Conservation (phyloP, 1,139 yeast species). For the Eremothecium sinecaudum region DNA sequence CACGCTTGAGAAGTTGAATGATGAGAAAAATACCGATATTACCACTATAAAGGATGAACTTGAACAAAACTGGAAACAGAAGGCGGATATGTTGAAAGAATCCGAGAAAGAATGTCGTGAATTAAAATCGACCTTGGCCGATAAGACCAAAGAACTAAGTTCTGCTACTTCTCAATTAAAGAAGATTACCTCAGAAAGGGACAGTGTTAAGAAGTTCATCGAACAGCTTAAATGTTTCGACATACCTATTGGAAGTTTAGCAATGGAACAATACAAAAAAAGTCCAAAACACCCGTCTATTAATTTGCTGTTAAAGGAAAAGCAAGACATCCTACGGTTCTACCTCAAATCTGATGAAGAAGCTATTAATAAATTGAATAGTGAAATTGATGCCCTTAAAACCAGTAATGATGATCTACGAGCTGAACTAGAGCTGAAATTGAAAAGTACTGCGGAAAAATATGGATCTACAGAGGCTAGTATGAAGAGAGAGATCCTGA, state of each 20-base stretch:
- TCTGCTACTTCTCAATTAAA: conserved; percentile 4
- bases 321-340: conserved; percentile 14
- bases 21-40: conserved; percentile 4
- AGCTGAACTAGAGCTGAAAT: conserved; percentile 7
- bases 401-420: conserved; percentile 1
- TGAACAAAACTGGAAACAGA: conserved; percentile 8
- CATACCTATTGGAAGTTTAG: conserved; percentile 11
- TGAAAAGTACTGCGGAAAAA: conserved; percentile 8
- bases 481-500: conserved; percentile 11
- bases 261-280: conserved; percentile 8
- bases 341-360: conserved; percentile 5
- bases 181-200: neutral
- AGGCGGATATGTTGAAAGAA: conserved; percentile 8
- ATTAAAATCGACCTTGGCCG: conserved; percentile 2
- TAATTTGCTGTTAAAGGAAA: conserved; percentile 6
- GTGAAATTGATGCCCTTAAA: conserved; percentile 1
- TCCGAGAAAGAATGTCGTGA: conserved; percentile 6
- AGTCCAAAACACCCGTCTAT: conserved; percentile 1
- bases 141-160: conserved; percentile 4
- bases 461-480: conserved; percentile 7
- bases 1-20: conserved; percentile 5
- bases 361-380: neutral
- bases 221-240: conserved; percentile 11
- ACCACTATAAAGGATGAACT: conserved; percentile 2
- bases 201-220: conserved; percentile 8